Percentiles rank a stretch among this genome's conserved stretches.
Conservation (phyloP, 176 grass and related monocot genomes). For the Triticum timopheevii region DNA sequence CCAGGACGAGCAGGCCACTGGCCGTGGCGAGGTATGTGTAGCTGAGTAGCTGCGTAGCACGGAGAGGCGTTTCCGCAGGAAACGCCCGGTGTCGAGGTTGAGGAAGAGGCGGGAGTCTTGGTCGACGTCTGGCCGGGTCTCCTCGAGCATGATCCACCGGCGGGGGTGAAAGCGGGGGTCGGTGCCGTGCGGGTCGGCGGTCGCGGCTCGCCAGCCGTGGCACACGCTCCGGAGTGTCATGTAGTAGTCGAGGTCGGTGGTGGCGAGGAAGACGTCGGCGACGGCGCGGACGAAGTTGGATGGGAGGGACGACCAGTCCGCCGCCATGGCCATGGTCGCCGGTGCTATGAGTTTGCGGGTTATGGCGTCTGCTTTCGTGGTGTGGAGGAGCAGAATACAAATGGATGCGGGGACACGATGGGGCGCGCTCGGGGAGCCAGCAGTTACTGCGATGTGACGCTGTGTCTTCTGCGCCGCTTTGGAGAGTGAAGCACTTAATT, state of each 20-base stretch:
- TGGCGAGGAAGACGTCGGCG: neutral
- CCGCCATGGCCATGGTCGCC: neutral
- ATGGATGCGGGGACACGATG: no score
- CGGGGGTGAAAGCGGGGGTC: neutral
- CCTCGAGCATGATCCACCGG: neutral
- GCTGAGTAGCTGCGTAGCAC: no score
- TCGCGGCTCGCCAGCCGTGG: neutral
- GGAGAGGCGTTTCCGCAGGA: neutral
- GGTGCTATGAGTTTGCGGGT: no score
- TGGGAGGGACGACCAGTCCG: neutral
- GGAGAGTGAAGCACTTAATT: no score
- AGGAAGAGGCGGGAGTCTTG: neutral
- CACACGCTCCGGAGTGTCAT: neutral
- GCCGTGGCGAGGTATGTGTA: neutral
- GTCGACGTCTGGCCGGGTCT: no score
- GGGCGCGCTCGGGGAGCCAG: no score
- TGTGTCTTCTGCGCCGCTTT: no score
- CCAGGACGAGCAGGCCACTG: no score
- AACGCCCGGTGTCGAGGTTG: neutral
- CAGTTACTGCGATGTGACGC: no score
- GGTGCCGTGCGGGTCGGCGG: neutral
- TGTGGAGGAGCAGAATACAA: no score
- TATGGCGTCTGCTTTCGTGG: no score
- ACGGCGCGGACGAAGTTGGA: neutral
- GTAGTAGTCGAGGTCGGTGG: neutral